A percentile compares a stretch with the other conserved stretches of the same genome.
phyloP scores from a whole-genome alignment of 2,329 filamentous ascomycete species.

The Beauveria pseudobassiana region DNA sequence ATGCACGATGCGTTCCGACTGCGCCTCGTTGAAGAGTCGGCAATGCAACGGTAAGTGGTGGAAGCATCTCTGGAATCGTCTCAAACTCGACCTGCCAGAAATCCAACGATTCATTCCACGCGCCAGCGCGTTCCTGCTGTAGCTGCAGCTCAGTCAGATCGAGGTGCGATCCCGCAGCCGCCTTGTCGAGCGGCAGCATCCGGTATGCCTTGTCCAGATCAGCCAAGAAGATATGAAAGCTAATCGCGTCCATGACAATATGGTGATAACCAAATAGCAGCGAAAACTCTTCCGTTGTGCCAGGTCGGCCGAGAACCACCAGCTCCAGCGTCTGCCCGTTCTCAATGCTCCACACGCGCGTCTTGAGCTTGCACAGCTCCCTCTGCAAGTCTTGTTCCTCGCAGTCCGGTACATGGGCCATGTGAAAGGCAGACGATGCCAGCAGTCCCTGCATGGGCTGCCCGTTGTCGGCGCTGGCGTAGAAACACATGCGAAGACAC shows the following conservation, averaged over 20 bases:
- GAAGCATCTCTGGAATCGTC: conserved; percentile 18
- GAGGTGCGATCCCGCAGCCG: conserved; percentile 1
- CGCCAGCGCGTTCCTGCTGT: conserved; percentile 19
- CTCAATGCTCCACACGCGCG: conserved; percentile 27
- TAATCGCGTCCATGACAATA: conserved; percentile 42
- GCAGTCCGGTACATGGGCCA: conserved; percentile 19
- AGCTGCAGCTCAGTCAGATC: conserved; percentile 28
- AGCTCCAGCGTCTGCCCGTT: conserved; percentile 25
- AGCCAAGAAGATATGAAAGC: conserved; percentile 32
- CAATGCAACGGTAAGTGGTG: conserved; percentile 20
- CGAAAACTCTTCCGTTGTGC: conserved; percentile 24
- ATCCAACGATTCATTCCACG: conserved; percentile 21
- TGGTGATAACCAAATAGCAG: conserved; percentile 40
- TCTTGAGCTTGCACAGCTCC: conserved; percentile 23
- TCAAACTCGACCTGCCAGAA: conserved; percentile 27
- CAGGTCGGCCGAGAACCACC: conserved; percentile 24
- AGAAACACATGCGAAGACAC: conserved; percentile 22
- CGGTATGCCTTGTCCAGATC: conserved; percentile 38
- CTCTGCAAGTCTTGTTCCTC: conserved; percentile 19
- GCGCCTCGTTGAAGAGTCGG: background rate
- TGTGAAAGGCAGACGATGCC: conserved; percentile 16
- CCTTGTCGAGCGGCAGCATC: background rate
- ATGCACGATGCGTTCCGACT: conserved; percentile 16
- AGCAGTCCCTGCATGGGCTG: conserved; percentile 20
- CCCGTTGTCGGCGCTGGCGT: conserved; percentile 18